A percentile compares a stretch with the other conserved stretches of the same genome.
These are phyloP conservation scores for Astragalus membranaceus DNA, from an alignment of 306 rosid genomes.

Conservation along the genomic window DNA sequence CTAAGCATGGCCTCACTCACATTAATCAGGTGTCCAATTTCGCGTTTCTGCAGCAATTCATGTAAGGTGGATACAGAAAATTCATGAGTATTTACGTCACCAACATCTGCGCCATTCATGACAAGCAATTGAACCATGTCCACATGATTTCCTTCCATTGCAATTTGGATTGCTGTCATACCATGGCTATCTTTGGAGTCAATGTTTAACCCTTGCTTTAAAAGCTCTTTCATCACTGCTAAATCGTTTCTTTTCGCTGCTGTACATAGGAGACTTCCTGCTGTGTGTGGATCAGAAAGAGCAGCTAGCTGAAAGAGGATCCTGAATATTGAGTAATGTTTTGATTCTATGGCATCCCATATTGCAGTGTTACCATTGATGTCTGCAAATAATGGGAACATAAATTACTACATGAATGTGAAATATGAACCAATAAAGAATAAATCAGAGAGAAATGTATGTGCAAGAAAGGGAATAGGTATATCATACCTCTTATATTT, in stretches of 20 bases:
- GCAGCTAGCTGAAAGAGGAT: slow-evolving; percentile 45
- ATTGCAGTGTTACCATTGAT: slow-evolving; percentile 61
- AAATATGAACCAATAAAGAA: not conserved
- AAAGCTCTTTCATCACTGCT: slow-evolving; percentile 46
- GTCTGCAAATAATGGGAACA: slow-evolving; percentile 38
- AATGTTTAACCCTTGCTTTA: slow-evolving; percentile 54
- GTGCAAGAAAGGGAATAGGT: not conserved
- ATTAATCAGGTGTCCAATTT: slow-evolving; percentile 48
- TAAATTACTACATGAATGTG: not conserved
- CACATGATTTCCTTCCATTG: slow-evolving; percentile 44
- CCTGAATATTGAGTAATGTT: slow-evolving; percentile 57
- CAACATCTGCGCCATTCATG: slow-evolving; percentile 50
- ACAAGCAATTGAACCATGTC: slow-evolving; percentile 63
- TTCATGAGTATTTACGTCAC: not conserved
- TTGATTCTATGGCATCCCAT: slow-evolving; percentile 71
- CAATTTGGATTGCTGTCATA: slow-evolving; percentile 44
- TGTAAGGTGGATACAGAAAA: slow-evolving; percentile 32
- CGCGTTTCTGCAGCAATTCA: slow-evolving; percentile 48
- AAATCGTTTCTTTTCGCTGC: slow-evolving; percentile 52
- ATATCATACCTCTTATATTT: slow-evolving; percentile 46
- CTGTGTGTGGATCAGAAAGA: slow-evolving; percentile 42
- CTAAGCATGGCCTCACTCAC: slow-evolving; percentile 27
- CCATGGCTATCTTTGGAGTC: slow-evolving; percentile 49
- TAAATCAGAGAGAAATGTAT: not conserved
- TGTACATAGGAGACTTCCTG: slow-evolving; percentile 54